Base-by-base conservation (phyloP, 352 stramenopile genomes). In the Aphanomyces astaci region DNA sequence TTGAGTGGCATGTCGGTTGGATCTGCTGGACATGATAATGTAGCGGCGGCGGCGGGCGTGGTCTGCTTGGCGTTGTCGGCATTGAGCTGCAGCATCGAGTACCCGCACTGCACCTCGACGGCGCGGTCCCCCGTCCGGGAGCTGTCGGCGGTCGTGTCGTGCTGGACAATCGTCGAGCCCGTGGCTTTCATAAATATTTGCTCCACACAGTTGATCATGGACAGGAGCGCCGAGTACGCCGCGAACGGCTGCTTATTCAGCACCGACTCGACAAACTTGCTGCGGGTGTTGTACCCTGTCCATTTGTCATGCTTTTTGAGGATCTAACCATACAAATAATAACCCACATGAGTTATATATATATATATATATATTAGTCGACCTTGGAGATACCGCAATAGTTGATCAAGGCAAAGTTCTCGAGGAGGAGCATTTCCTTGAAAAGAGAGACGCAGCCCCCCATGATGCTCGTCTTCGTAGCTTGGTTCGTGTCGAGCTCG, bases 281-380 rank as follows among this genome's bases (percentile, higher is more conserved):
- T 87, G 30, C 87, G 85, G 30, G 87, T 95, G n/a, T 85, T 84
- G 66, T 95, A 95, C 51, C 87, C 87, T n/a, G 87, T 95, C 87
- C 87, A 95, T 71, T 94, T 93, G 78, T 95, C 87, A 68, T 95
- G 87, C 68, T 95, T 95, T 59, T 95, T 95, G 33, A 95, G 75
- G 62, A 95, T 95, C 84, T 88, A 64, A 25, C 30, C 53, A 24
- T 36, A 71, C 52, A 60, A n/a, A n/a, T n/a, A n/a, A n/a, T n/a
- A n/a, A n/a, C n/a, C n/a, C n/a, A n/a, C n/a, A n/a, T n/a, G n/a
- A n/a, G n/a, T n/a, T n/a, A n/a, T n/a, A n/a, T n/a, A n/a, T n/a
- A n/a, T n/a, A n/a, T n/a, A n/a, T n/a, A n/a, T n/a, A n/a, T n/a
- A n/a, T n/a, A n/a, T n/a, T n/a, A n/a, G 46, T 46, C 24, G 72